Evolutionary conservation across 768 basidiomycete genomes (phyloP), one percentile per base, ranked within the genome.

Genomic region (Russula virescens): DNA sequence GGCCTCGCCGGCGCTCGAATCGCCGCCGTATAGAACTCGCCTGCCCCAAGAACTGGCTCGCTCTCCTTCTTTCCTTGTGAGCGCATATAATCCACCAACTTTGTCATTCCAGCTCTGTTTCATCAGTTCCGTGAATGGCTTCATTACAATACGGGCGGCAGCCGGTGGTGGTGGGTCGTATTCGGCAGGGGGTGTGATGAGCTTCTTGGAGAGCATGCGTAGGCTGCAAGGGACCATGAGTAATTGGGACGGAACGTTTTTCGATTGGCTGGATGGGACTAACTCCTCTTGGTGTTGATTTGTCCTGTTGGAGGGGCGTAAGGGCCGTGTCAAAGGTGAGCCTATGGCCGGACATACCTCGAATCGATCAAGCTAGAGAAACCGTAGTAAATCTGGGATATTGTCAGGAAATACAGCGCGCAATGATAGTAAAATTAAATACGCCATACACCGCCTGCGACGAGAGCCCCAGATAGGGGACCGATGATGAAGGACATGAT

Each of bases 381-480:
- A 25, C 85, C 86, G 71, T 88, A 88, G 73, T 88, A 88, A 6
- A 87, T 38, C 66, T 67, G 53, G 13, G 51, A 40, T 25, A 7
- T 38, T 25, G 23, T 64, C 42, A 57, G 50, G 16, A 34, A 43
- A 11, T 26, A 28, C 25, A 85, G 64, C 13, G 58, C 11, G 34
- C 25, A 23, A 21, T 3, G 26, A 25, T 14, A 38, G 38, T 18
- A 42, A n/a, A 21, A 45, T 49, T 26, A 51, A 49, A 52, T 26
- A 51, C 43, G 61, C 75, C 80, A 69, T 72, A 84, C 86, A 65
- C 86, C 86, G 58, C 86, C 85, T 40, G 85, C 86, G 55, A 83
- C 80, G 60, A 88, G 75, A 38, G 84, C 85, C 28, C 86, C 86
- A 40, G 87, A 85, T n/a, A 87, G 71, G n/a, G 86, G 83, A 28